Conservation (phyloP, 805 yeast species). For the Kazachstania bromeliacearum region DNA sequence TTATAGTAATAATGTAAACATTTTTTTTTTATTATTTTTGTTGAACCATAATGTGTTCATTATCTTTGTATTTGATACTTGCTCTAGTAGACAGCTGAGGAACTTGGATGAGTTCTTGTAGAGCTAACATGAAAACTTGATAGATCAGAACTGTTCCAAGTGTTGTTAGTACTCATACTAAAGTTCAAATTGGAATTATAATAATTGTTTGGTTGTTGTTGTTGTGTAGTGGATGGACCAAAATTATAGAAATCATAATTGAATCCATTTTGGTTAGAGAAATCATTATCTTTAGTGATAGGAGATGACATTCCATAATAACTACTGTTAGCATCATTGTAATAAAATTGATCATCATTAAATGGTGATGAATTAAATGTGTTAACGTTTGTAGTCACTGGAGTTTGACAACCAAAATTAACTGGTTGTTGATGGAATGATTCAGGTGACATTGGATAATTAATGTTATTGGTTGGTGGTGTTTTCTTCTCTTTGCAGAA, state of each 20-base stretch:
- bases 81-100: not conserved
- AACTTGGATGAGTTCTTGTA: not conserved
- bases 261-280: slow-evolving; percentile 4
- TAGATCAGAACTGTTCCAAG: slow-evolving; percentile 1
- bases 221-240: slow-evolving; percentile 4
- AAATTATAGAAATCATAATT: slow-evolving; percentile 18
- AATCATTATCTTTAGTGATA: slow-evolving; percentile 3
- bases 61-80: too few species aligned
- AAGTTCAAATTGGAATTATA: not conserved
- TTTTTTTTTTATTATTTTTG: not conserved
- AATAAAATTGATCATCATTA: not conserved
- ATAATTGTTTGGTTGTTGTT: not conserved
- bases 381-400: too few species aligned
- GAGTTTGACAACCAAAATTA: too few species aligned
- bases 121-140: slow-evolving; percentile 3
- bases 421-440: too few species aligned
- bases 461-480: not conserved
- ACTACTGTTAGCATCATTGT: not conserved
- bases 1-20: not conserved
- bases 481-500: slow-evolving; percentile 11
- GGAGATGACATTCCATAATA: slow-evolving; percentile 5
- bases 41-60: too few species aligned
- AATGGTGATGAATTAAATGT: slow-evolving; percentile 1
- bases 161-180: not conserved
- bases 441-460: too few species aligned